Evolutionary conservation across 306 rosid species (phyloP).

Genomic region (Alnus glutinosa): DNA sequence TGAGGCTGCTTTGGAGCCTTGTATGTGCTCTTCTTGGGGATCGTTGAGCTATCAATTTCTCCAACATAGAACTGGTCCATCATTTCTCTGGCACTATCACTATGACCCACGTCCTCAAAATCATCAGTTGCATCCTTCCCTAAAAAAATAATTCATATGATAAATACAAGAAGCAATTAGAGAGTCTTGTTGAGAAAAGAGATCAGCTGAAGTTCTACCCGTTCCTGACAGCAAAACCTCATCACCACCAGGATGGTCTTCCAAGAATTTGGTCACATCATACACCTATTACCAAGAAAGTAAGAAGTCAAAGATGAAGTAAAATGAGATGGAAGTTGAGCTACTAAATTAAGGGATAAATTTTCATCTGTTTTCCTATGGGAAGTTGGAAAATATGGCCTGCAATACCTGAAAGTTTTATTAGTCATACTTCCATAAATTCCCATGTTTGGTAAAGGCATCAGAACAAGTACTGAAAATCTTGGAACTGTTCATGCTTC

Average conservation of each 20-base stretch:
- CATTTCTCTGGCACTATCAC: slow-evolving; percentile 54
- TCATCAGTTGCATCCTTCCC: slow-evolving; percentile 70
- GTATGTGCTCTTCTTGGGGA: slow-evolving; percentile 41
- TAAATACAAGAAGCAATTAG: background rate
- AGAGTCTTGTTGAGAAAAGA: background rate
- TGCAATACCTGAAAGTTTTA: background rate
- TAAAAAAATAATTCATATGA: background rate
- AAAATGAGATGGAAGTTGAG: background rate
- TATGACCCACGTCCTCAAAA: slow-evolving; percentile 65
- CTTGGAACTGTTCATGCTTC: background rate
- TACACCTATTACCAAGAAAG: slow-evolving; percentile 35
- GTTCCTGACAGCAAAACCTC: slow-evolving; percentile 59
- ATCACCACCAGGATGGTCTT: slow-evolving; percentile 67
- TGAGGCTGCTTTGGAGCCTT: slow-evolving; percentile 56
- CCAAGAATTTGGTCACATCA: slow-evolving; percentile 58
- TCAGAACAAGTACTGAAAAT: background rate
- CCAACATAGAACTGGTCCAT: slow-evolving; percentile 49
- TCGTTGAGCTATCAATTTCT: slow-evolving; percentile 47
- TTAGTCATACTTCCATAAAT: background rate
- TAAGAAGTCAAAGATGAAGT: background rate
- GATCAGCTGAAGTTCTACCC: slow-evolving; percentile 25
- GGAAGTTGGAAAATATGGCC: background rate
- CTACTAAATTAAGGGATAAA: background rate
- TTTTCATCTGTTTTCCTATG: background rate
- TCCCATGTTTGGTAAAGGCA: background rate